A percentile compares a stretch with the other conserved stretches of the same genome.
Conservation (phyloP, 225 moss, liverwort and hornwort species). For the Ulota crispa region DNA sequence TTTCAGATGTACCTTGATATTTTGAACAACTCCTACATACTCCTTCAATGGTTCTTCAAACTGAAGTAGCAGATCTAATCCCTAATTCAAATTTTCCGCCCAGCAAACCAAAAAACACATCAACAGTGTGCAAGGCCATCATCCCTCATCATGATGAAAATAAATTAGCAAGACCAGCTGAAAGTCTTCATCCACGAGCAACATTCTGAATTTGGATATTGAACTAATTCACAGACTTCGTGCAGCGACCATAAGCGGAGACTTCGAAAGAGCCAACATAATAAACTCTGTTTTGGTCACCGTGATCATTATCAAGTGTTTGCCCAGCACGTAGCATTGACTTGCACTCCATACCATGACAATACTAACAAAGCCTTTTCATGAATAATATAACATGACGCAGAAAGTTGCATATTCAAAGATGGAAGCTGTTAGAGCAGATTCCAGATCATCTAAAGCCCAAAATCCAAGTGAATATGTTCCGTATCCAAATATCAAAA, state of each 20-base stretch:
- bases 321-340: neutral
- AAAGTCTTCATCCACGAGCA: neutral
- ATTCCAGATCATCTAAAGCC: conserved; percentile 4
- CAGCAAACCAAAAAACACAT: conserved; percentile 9
- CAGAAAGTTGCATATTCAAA: neutral
- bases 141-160: neutral
- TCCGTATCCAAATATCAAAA: conserved; percentile 4
- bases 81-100: conserved; percentile 43
- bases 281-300: neutral
- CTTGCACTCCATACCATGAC: neutral
- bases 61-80: conserved; percentile 78
- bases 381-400: conserved; percentile 8
- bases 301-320: neutral
- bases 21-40: conserved; percentile 88
- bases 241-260: neutral
- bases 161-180: conserved; percentile 5
- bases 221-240: neutral
- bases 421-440: neutral
- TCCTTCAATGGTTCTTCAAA: conserved; percentile 99
- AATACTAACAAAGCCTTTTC: neutral
- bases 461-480: neutral
- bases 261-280: conserved; percentile 22
- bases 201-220: neutral
- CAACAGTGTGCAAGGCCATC: neutral
- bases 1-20: conserved; percentile 69